Percentiles rank a stretch among this genome's conserved stretches.
Evolutionary conservation across 352 stramenopile genomes (phyloP).

Genomic region (Phytophthora sojae): DNA sequence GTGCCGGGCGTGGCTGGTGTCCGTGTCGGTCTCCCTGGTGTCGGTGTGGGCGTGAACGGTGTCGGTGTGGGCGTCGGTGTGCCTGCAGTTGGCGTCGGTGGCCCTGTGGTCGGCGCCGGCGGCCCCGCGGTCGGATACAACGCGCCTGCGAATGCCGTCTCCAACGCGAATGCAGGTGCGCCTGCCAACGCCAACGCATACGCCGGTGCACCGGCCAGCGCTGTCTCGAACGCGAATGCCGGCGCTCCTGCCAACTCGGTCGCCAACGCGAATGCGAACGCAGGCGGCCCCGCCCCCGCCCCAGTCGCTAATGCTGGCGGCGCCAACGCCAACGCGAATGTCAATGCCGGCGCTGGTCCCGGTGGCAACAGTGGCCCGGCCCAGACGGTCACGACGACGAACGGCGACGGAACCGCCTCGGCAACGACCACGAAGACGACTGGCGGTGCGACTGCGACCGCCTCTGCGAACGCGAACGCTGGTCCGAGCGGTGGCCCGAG

Average conservation of each 20-base stretch:
- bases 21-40: neutral
- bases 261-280: neutral
- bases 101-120: neutral
- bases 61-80: neutral
- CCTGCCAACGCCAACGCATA: neutral
- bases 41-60: neutral
- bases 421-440: neutral
- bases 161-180: neutral
- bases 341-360: too few species aligned
- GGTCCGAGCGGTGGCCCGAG: too few species aligned
- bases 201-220: too few species aligned
- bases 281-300: too few species aligned
- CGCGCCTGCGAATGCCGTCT: too few species aligned
- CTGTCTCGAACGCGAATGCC: neutral
- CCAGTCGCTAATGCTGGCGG: too few species aligned
- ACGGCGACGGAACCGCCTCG: too few species aligned
- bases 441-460: neutral
- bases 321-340: too few species aligned
- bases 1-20: neutral
- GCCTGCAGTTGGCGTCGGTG: neutral
- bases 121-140: neutral
- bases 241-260: neutral
- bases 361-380: too few species aligned
- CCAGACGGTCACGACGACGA: too few species aligned
- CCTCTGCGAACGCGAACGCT: neutral